phyloP scores from a whole-genome alignment of 1,284 basidiomycete species.

The Chalciporus sp. region DNA sequence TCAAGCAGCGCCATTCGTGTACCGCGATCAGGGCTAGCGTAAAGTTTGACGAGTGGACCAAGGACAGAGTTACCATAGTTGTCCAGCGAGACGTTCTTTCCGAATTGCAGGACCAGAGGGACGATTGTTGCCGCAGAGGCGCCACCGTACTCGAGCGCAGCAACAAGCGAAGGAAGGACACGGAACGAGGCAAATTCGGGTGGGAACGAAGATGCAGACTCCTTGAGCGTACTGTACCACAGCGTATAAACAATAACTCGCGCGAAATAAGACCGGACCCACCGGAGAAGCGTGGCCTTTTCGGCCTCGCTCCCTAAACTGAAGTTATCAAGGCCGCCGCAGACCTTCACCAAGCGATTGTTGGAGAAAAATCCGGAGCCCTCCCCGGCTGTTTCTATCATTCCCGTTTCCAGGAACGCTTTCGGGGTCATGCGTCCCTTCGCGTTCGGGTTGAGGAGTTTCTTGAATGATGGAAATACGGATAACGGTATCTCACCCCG shows the following conservation, averaged over 20 bases:
- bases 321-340: slow-evolving; percentile 87
- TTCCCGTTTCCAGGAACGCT: slow-evolving; percentile 79
- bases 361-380: slow-evolving; percentile 79
- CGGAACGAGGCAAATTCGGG: slow-evolving; percentile 85
- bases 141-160: slow-evolving; percentile 84
- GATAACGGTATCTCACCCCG: slow-evolving; percentile 78
- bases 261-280: slow-evolving; percentile 15
- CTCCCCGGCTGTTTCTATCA: slow-evolving; percentile 60
- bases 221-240: slow-evolving; percentile 67
- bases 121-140: slow-evolving; percentile 80
- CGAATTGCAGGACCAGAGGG: slow-evolving; percentile 82
- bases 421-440: slow-evolving; percentile 78
- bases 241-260: background rate
- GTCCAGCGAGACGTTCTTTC: slow-evolving; percentile 68
- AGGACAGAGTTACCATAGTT: slow-evolving; percentile 77
- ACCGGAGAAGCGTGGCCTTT: slow-evolving; percentile 75
- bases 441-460: slow-evolving; percentile 86
- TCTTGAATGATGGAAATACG: slow-evolving; percentile 84
- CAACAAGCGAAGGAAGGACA: slow-evolving; percentile 85
- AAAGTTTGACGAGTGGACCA: slow-evolving; percentile 82
- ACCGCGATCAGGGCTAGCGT: slow-evolving; percentile 86
- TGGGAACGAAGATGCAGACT: slow-evolving; percentile 81
- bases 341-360: slow-evolving; percentile 87
- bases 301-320: slow-evolving; percentile 83
- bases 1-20: slow-evolving; percentile 94